phyloP scores from a whole-genome alignment of 2,329 filamentous ascomycete species.

The Penicillium sp. region DNA sequence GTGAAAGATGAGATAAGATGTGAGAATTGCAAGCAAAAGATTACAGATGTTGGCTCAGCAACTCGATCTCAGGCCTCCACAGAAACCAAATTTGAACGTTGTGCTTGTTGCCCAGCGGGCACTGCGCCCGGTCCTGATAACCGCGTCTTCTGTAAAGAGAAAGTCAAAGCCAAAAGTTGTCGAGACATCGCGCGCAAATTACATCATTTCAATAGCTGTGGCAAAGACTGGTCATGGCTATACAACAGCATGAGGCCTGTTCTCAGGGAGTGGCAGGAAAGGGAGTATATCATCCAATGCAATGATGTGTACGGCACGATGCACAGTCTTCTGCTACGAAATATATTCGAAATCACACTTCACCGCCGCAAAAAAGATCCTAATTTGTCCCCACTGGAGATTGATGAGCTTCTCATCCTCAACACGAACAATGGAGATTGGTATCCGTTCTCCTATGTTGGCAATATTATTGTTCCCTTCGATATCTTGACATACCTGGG shows the following conservation, averaged over 20 bases:
- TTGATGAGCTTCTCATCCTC: constrained; percentile 35
- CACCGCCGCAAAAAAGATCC: constrained; percentile 27
- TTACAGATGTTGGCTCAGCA: background rate
- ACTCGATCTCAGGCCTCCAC: background rate
- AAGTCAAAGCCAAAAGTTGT: constrained; percentile 14
- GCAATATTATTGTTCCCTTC: constrained; percentile 39
- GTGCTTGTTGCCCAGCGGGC: background rate
- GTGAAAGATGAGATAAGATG: constrained; percentile 14
- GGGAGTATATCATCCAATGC: constrained; percentile 21
- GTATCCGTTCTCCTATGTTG: constrained; percentile 36
- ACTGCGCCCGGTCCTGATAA: background rate
- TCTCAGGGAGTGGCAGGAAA: background rate
- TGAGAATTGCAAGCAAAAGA: constrained; percentile 28
- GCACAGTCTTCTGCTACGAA: constrained; percentile 35
- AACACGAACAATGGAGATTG: constrained; percentile 17
- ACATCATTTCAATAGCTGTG: constrained; percentile 33
- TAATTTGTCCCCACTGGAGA: constrained; percentile 33
- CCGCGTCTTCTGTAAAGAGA: constrained; percentile 12
- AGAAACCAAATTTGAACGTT: background rate
- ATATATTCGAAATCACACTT: constrained; percentile 39
- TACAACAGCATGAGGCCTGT: constrained; percentile 33
- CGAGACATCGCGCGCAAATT: constrained; percentile 25
- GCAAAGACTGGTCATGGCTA: constrained; percentile 36
- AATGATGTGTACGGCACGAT: constrained; percentile 35
- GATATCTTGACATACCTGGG: constrained; percentile 36